Evolutionary conservation across 306 rosid genomes (phyloP).

Genomic region (Acmispon strigosus): DNA sequence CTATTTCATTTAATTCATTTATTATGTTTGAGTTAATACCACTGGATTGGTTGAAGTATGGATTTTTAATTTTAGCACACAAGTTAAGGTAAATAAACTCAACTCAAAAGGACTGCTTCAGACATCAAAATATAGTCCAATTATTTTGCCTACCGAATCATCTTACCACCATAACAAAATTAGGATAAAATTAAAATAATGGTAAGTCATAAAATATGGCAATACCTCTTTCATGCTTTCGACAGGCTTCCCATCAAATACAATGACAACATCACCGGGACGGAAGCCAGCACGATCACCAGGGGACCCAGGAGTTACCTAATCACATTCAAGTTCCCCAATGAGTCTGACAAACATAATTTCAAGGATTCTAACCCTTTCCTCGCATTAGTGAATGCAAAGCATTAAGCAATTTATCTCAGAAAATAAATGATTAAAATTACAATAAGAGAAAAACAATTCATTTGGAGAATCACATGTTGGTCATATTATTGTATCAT

Average conservation of each 20-base stretch:
- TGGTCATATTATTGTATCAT: background rate
- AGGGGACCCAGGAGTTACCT: conserved; percentile 92
- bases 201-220: background rate
- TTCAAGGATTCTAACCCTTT: background rate
- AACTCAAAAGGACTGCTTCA: background rate
- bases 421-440: background rate
- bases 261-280: conserved; percentile 76
- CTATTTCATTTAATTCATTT: background rate
- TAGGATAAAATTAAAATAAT: background rate
- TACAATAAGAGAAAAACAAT: background rate
- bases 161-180: background rate
- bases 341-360: background rate
- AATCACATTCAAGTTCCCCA: conserved; percentile 1
- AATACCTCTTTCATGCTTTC: conserved; percentile 64
- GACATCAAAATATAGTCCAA: background rate
- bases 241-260: conserved; percentile 77
- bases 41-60: background rate
- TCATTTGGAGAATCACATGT: background rate
- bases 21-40: background rate
- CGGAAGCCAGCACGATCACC: conserved; percentile 73
- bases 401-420: background rate
- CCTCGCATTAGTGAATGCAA: background rate
- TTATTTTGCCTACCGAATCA: background rate
- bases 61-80: background rate
- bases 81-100: background rate